Evolutionary conservation across 2,329 filamentous ascomycete species (phyloP), one percentile per base, ranked within the genome.

Genomic region (Paecilomyces sp.): DNA sequence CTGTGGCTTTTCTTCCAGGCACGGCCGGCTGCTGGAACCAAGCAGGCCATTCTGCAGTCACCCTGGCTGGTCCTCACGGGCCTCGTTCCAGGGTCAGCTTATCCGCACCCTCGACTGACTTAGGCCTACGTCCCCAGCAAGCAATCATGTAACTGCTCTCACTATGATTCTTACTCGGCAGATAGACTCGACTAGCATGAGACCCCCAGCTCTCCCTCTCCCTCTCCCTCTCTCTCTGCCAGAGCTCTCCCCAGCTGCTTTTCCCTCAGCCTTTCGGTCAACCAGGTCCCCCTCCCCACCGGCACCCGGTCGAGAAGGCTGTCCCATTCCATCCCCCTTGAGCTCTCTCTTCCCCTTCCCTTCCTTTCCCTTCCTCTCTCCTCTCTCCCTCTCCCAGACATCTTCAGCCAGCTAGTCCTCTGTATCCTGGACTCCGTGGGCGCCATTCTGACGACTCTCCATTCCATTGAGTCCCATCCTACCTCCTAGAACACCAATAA

Each of bases 251-350:
- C 36, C 36, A 41, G 36, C 36, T 41, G 36, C 13, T 41, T 15
- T 55, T 57, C 54, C 60, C 57, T 61, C 63, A 71, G 57, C 69
- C 31, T 33, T 65, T 73, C 71, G 54, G 68, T 69, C 71, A 74
- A 74, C 57, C 33, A 56, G 50, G 54, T 18, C 57, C 66, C 56
- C 36, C 36, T 36, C 36, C 68, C 5, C 25, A 80, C 83, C 78
- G 84, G 82, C 56, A 85, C 84, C 69, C 85, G 79, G 63, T 84
- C 81, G 55, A 78, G 79, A 65, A 83, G 80, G 51, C 79, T 79
- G 2, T 47, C 78, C 82, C 31, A 80, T 78, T 9, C 76, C 80
- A 54, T 82, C 80, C 6, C 76, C 79, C 13, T 76, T 54, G 53
- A 58, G 54, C 30, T 25, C 41, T 66, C 68, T 66, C 68, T 66